Evolutionary conservation across 2,329 filamentous ascomycete genomes (phyloP).

Genomic region (Cladophialophora psammophila): DNA sequence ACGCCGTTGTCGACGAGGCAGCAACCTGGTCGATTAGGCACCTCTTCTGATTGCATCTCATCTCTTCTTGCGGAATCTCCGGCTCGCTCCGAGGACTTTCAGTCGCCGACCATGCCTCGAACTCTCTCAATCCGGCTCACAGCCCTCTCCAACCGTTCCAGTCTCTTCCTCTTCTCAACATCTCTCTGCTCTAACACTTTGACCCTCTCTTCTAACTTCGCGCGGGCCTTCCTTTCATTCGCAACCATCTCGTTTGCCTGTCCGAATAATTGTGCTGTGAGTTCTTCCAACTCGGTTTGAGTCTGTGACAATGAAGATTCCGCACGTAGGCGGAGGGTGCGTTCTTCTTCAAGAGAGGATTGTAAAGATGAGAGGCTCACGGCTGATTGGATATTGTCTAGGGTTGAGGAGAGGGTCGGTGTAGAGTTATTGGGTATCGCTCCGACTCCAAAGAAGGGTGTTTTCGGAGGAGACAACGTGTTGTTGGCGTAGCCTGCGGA

Average conservation of each 20-base stretch:
- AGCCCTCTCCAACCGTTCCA: conserved; percentile 64
- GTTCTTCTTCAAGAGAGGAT: conserved; percentile 62
- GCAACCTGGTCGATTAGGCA: neutral
- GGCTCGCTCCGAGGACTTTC: conserved; percentile 5
- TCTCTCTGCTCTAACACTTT: conserved; percentile 56
- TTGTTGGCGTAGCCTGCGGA: conserved; percentile 21
- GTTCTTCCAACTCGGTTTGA: conserved; percentile 66
- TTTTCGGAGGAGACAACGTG: conserved; percentile 38
- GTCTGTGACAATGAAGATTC: conserved; percentile 63
- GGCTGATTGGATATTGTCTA: conserved; percentile 27
- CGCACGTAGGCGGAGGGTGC: conserved; percentile 62
- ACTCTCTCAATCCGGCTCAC: conserved; percentile 64
- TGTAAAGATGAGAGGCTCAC: conserved; percentile 56
- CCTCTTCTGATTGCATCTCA: neutral
- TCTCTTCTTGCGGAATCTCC: neutral
- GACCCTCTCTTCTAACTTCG: conserved; percentile 58
- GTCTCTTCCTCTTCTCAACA: conserved; percentile 58
- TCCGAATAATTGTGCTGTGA: conserved; percentile 66
- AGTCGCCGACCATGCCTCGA: conserved; percentile 58
- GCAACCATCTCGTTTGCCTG: conserved; percentile 74
- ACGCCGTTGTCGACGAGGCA: neutral
- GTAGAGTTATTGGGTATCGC: conserved; percentile 38
- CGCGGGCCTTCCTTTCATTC: conserved; percentile 65
- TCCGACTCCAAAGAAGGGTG: conserved; percentile 32
- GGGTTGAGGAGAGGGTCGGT: conserved; percentile 14